Evolutionary conservation across 2,329 filamentous ascomycete genomes (phyloP), one percentile per base, ranked within the genome.

Genomic region (Helminthosporium solani): DNA sequence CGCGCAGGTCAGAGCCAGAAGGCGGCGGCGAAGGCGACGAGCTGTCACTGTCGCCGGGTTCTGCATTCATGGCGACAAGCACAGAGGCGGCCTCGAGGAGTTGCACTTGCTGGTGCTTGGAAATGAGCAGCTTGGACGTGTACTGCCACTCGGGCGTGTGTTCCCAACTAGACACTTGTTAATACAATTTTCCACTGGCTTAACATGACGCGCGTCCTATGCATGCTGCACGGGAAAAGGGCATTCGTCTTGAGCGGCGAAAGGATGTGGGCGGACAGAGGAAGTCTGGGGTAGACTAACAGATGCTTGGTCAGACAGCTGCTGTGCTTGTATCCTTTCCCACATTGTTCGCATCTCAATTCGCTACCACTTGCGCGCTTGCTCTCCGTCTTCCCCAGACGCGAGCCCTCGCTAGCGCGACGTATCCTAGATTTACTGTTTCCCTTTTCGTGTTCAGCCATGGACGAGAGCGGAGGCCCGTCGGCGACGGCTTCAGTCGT

Each of bases 301-400:
- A 96, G 87, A 85, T 99, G 94, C 84, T 97, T 99, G 72, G 89
- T 95, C 80, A 99, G 84, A 84, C 94, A 99, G 79, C 94, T 97
- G 84, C 91, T 95, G 82, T 99, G 94, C 85, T 99, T 99, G 84
- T 99, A 99, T 76, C 90, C 90, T 82, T 99, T 99, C 74, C 92
- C 92, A 79, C 94, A 99, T 75, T 91, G 92, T 70, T 96, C 90
- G 78, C 94, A 99, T 74, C 88, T 90, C 70, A 99, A 83, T 72
- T 97, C 92, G 66, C 85, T 84, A 66, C 85, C 83, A 75, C 83
- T 87, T 72, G 83, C 81, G 75, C 90, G 91, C 77, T 84, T 85
- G 58, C 82, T 80, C 63, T 92, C 88, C 60, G 87, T 85, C 73
- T 94, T 95, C 63, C 80, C 77, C 53, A 92, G 78, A 60, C 87